Conservation (phyloP, 2,329 filamentous ascomycete species). For the Ceratocystiopsis sp. region DNA sequence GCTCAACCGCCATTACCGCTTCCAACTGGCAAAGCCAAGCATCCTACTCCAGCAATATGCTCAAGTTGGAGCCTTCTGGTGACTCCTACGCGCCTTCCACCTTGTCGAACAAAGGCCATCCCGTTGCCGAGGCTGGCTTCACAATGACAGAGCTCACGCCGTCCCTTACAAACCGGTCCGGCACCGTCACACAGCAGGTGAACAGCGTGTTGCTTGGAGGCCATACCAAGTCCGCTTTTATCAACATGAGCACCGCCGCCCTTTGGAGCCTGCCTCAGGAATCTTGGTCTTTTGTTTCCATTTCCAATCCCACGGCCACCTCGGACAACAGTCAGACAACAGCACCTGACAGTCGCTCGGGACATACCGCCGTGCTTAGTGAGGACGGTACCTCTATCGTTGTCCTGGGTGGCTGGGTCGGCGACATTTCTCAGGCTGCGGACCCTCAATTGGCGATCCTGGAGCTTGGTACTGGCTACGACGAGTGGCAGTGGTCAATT, state of each 20-base stretch:
- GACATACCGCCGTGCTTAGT: conserved; percentile 70
- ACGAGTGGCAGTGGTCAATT: conserved; percentile 55
- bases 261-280: conserved; percentile 76
- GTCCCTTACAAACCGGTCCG: conserved; percentile 48
- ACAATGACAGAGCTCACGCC: conserved; percentile 58
- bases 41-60: conserved; percentile 67
- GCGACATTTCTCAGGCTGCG: conserved; percentile 57
- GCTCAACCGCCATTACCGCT: conserved; percentile 15
- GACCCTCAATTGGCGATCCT: conserved; percentile 67
- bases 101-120: conserved; percentile 36
- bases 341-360: conserved; percentile 51
- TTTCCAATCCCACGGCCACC: conserved; percentile 23
- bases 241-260: conserved; percentile 86
- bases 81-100: conserved; percentile 20
- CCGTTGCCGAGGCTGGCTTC: conserved; percentile 74
- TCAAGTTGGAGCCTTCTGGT: conserved; percentile 38
- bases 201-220: conserved; percentile 73
- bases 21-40: conserved; percentile 48
- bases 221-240: conserved; percentile 66
- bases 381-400: conserved; percentile 64
- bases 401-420: conserved; percentile 84
- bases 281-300: conserved; percentile 65
- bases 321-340: background rate
- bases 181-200: conserved; percentile 49
- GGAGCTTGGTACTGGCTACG: conserved; percentile 57